Evolutionary conservation across 208 protist genomes (phyloP).

Genomic region (Crithidia mellificae): DNA sequence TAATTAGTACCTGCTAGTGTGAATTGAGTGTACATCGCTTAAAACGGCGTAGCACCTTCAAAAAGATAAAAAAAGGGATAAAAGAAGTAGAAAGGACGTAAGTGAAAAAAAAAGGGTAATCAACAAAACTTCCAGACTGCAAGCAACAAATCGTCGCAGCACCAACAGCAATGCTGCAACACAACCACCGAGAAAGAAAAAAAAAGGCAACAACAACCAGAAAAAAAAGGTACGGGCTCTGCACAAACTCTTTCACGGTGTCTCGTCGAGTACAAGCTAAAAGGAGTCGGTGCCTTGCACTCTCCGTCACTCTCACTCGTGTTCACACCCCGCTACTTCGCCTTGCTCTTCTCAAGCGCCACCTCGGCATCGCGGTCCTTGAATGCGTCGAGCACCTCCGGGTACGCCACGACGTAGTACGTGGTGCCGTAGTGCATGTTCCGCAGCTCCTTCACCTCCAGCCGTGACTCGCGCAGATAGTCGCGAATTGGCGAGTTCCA

Average conservation of each 20-base stretch:
- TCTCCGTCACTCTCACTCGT: neutral
- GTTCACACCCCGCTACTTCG: constrained; percentile 2
- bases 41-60: neutral
- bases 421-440: constrained; percentile 93
- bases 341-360: constrained; percentile 15
- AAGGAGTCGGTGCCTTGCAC: too few relatives aligned
- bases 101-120: constrained; percentile 1
- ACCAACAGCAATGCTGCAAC: neutral
- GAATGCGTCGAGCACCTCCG: constrained; percentile 75
- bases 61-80: constrained; percentile 8
- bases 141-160: neutral
- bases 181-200: neutral
- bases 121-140: neutral
- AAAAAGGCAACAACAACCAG: neutral
- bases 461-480: constrained; percentile 73
- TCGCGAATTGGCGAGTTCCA: constrained; percentile 84
- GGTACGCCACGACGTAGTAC: constrained; percentile 88
- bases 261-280: too few relatives aligned
- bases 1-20: constrained; percentile 19
- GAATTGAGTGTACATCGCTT: constrained; percentile 8
- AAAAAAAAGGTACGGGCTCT: neutral
- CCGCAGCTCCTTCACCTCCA: constrained; percentile 82
- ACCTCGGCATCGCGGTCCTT: constrained; percentile 39
- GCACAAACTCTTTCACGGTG: too few relatives aligned
- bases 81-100: neutral